Base-by-base conservation (phyloP, 495 filamentous ascomycete genomes). In the Talaromyces trachyspermus region DNA sequence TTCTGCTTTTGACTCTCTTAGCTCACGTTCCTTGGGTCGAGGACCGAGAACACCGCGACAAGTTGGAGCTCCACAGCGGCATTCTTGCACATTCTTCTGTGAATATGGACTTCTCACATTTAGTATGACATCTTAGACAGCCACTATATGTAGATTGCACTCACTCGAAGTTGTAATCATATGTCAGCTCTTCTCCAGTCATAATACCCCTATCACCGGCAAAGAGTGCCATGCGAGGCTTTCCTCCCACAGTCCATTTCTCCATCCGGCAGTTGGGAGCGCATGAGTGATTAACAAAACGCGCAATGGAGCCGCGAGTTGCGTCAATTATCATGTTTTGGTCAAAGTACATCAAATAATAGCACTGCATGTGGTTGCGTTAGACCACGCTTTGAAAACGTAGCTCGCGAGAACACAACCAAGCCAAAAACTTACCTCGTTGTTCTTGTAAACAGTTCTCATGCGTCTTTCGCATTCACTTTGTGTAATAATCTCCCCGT, bases 321-420 rank as follows among this genome's bases (percentile, higher is more conserved):
- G 90, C 92, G 66, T 98, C 92, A 52, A 98, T 95, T 57, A 97
- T 95, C 86, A 97, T 94, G 68, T 91, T 89, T 62, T 97, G 89
- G 57, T 96, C 88, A 61, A 96, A 95, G 29, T 86, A 87, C 92
- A 98, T 98, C 36, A 98, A 69, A 63, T 98, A 98, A 56, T 95
- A 97, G 62, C 87, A 90, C 88, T 95, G 40, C 17, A 29, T 43
- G 14, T n/a, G n/a, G n/a, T n/a, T n/a, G n/a, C 24, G 36, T 55
- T 38, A 43, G 52, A 30, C 53, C 60, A 32, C 54, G 47, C 15
- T 15, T n/a, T 6, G 49, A 11, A 46, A 24, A 11, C 41, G 33
- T 32, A 38, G n/a, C n/a, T n/a, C n/a, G n/a, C n/a, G n/a, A n/a
- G n/a, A n/a, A n/a, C n/a, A n/a, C n/a, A n/a, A n/a, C 43, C 14